Conservation (phyloP, 805 yeast species). For the Myxozyma monticola region DNA sequence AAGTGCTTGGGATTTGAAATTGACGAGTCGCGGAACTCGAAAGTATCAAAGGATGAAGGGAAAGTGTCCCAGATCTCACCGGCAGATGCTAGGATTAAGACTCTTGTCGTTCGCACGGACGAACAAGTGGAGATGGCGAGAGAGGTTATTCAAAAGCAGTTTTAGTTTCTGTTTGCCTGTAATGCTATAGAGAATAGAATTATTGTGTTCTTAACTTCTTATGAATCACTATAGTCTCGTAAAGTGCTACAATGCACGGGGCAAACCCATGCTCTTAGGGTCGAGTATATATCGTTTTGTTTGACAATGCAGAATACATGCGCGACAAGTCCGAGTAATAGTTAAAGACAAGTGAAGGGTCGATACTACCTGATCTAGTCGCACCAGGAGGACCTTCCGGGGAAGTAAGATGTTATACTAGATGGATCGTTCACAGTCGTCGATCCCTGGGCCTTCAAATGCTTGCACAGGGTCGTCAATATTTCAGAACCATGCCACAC, state of each 20-base stretch:
- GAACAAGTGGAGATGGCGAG: constrained; percentile 30
- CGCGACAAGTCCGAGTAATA: constrained; percentile 25
- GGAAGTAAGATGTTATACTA: constrained; percentile 30
- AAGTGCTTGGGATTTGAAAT: constrained; percentile 23
- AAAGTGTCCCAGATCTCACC: constrained; percentile 16
- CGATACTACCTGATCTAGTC: constrained; percentile 29
- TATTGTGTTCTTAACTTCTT: too few relatives aligned
- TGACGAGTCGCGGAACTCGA: constrained; percentile 13
- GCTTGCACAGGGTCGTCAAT: too few relatives aligned
- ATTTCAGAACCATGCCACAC: too few relatives aligned
- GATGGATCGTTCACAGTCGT: too few relatives aligned
- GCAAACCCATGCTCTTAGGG: too few relatives aligned
- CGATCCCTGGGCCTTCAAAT: too few relatives aligned
- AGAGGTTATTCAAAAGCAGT: constrained; percentile 9
- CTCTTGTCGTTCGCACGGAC: constrained; percentile 27
- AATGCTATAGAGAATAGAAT: too few relatives aligned
- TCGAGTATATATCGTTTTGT: constrained; percentile 23
- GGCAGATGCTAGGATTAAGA: constrained; percentile 8
- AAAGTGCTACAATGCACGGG: too few relatives aligned
- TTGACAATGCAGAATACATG: constrained; percentile 23
- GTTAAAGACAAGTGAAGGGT: constrained; percentile 30
- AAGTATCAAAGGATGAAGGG: constrained; percentile 13
- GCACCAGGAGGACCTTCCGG: constrained; percentile 33
- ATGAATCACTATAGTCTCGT: too few relatives aligned
- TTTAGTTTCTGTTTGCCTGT: neutral